These are phyloP conservation scores for Apiospora koreana DNA, from an alignment of 2,329 filamentous ascomycete species.

Conservation along the genomic window DNA sequence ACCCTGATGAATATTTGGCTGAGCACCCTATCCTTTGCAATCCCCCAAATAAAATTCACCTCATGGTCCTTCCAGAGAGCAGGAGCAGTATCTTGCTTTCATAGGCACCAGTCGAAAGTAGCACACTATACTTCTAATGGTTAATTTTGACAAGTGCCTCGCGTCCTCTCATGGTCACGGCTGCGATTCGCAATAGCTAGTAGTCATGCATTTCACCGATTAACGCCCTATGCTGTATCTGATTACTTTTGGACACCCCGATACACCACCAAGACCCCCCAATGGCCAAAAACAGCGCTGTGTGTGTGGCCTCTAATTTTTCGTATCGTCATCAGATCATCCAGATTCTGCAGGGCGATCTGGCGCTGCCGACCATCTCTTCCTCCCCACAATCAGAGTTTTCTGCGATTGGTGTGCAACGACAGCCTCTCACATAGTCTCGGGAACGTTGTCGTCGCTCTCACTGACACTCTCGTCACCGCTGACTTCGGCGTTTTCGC, in stretches of 20 bases:
- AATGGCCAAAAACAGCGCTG: background rate
- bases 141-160: background rate
- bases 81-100: background rate
- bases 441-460: conserved; percentile 83
- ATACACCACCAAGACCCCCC: background rate
- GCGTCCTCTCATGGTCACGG: background rate
- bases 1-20: background rate
- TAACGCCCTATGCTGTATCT: conserved; percentile 10
- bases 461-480: conserved; percentile 96
- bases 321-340: conserved; percentile 13
- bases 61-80: no score
- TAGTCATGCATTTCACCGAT: conserved; percentile 4
- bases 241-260: conserved; percentile 12
- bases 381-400: conserved; percentile 1
- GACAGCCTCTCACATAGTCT: conserved; percentile 41
- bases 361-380: background rate
- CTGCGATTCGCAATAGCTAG: background rate
- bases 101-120: background rate
- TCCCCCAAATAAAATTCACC: background rate
- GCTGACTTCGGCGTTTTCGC: conserved; percentile 96
- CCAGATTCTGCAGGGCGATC: background rate
- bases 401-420: background rate
- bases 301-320: conserved; percentile 8
- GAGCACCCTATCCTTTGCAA: background rate
- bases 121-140: background rate